Base-by-base conservation (phyloP, 306 rosid genomes). In the Cucumis sativus region DNA sequence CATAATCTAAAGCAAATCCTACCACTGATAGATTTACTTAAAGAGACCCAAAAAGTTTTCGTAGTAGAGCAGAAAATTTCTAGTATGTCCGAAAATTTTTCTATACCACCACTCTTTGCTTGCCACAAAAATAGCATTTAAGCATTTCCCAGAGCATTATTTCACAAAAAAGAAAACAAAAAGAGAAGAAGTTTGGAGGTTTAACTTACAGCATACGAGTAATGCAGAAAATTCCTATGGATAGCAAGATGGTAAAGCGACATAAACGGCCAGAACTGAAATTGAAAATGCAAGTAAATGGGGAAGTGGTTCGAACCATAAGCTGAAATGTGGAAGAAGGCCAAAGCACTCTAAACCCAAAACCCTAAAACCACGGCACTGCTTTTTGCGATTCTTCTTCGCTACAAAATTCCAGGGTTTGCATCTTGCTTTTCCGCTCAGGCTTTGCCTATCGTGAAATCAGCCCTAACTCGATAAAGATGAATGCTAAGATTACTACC, bases 181-280 rank as follows among this genome's bases (percentile, higher is more conserved):
- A 52, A 58, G n/a, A 15, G 14, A 69, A 74, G 28, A 80, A 49
- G 41, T 21, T 79, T 16, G 49, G 25, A 18, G 51, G 67, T 51
- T 64, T 17, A 10, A 80, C 83, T 75, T 65, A 80, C 83, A 56
- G 62, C 11, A 35, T 23, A 54, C 6, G 28, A 20, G 79, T 6
- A 66, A 56, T 39, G 79, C 20, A 58, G 47, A 63, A 33, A n/a
- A 23, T 65, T 43, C 20, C 73, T 28, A 67, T 64, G 10, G 49
- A 57, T 52, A 43, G 58, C 64, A 43, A 56, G 55, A 13, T 70
- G 57, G 61, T 13, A 58, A 74, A 74, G 20, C 57, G 67, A 17
- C 75, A 23, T 18, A 58, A 57, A 23, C 70, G 1, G 10, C 79
- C 47, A 10, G 52, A 59, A 41, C 21, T 60, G 40, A 61, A 40